Percentiles rank a stretch among this genome's conserved stretches.
Conservation (phyloP, 2,329 filamentous ascomycete genomes). For the Pseudogymnoascus sp. region DNA sequence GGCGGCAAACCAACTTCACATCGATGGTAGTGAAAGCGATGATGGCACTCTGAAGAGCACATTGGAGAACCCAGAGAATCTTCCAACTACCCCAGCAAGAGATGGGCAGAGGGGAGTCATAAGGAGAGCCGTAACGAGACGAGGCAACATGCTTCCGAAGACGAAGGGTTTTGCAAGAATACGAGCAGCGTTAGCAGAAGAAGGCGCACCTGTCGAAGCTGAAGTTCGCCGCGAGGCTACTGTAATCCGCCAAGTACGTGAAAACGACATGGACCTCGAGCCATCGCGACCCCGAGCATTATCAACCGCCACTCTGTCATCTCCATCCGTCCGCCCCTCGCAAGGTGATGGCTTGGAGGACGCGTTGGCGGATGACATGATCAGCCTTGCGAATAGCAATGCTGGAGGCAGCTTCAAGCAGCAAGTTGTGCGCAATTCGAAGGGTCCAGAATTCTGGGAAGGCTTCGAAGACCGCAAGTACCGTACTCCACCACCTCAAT, state of each 20-base stretch:
- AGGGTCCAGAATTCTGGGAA: constrained; percentile 70
- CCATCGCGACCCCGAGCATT: constrained; percentile 32
- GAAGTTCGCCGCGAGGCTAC: constrained; percentile 88
- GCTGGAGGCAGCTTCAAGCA: constrained; percentile 55
- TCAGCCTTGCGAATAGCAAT: constrained; percentile 24
- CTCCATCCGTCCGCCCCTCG: constrained; percentile 54
- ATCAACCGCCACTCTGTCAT: constrained; percentile 55
- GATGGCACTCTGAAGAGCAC: constrained; percentile 49
- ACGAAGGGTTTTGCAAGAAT: constrained; percentile 94
- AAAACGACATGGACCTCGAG: constrained; percentile 66
- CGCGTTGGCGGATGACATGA: constrained; percentile 59
- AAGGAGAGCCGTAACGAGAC: constrained; percentile 70
- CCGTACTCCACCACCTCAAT: constrained; percentile 40
- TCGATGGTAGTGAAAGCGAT: constrained; percentile 72
- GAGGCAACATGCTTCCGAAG: constrained; percentile 91
- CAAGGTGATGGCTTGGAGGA: constrained; percentile 58
- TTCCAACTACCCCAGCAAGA: constrained; percentile 35
- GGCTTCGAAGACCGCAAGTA: constrained; percentile 61
- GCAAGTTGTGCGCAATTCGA: constrained; percentile 63
- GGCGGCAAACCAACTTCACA: constrained; percentile 79
- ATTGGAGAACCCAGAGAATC: constrained; percentile 30
- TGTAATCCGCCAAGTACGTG: constrained; percentile 88
- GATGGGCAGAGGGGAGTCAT: constrained; percentile 67
- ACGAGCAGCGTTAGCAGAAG: constrained; percentile 78
- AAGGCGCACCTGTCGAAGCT: constrained; percentile 76